Conservation (phyloP, 2,329 filamentous ascomycete species). For the Zymoseptoria tritici region DNA sequence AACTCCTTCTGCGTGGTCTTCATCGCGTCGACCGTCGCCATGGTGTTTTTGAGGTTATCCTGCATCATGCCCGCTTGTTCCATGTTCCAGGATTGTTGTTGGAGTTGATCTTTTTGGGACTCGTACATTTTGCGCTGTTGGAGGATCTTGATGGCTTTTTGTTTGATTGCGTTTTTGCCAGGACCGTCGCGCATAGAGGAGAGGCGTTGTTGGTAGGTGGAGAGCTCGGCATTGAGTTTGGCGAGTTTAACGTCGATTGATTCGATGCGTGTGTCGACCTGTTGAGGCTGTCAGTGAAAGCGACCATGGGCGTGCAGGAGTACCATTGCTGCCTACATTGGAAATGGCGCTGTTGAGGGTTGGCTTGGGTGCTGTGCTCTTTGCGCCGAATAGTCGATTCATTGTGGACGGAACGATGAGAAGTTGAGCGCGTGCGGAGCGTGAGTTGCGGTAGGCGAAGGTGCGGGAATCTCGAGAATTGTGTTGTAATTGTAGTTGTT, state of each 20-base stretch:
- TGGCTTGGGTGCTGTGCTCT: slow-evolving; percentile 80
- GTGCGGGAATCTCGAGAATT: not conserved
- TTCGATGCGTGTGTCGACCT: slow-evolving; percentile 75
- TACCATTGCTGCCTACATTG: slow-evolving; percentile 49
- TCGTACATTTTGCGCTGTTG: slow-evolving; percentile 94
- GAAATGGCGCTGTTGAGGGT: slow-evolving; percentile 75
- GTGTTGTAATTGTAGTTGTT: not conserved
- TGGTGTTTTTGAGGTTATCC: slow-evolving; percentile 96
- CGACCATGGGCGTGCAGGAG: slow-evolving; percentile 1
- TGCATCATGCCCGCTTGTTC: slow-evolving; percentile 98
- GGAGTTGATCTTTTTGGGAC: slow-evolving; percentile 83
- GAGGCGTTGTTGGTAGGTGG: slow-evolving; percentile 79
- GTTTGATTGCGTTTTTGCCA: slow-evolving; percentile 83
- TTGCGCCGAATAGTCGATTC: slow-evolving; percentile 93
- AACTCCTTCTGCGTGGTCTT: slow-evolving; percentile 93
- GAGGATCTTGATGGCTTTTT: slow-evolving; percentile 89
- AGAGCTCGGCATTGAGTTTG: slow-evolving; percentile 82
- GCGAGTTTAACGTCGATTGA: slow-evolving; percentile 91
- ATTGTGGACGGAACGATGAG: slow-evolving; percentile 44
- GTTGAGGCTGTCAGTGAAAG: slow-evolving; percentile 24
- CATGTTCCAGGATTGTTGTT: slow-evolving; percentile 97
- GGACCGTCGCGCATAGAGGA: slow-evolving; percentile 91
- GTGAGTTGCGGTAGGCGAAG: not conserved
- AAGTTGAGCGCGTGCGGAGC: not conserved
- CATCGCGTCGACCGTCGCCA: slow-evolving; percentile 96